Percentiles rank a stretch among this genome's conserved stretches.
These are phyloP conservation scores for Carex parvula DNA, from an alignment of 176 grass and related monocot species.

Conservation along the genomic window DNA sequence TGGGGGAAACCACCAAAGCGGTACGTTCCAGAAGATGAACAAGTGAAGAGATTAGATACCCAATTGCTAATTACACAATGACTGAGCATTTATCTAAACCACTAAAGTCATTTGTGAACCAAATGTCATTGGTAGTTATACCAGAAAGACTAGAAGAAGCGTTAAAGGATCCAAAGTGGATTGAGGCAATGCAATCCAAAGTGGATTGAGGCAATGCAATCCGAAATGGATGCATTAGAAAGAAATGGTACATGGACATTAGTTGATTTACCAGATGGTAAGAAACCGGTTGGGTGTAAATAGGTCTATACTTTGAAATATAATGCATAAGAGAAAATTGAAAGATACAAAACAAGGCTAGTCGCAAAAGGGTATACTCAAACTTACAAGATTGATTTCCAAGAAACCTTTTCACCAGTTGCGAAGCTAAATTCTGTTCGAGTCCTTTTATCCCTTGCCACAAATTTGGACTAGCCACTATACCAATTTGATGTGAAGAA, in stretches of 20 bases:
- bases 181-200: not conserved
- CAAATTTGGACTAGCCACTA: too few species aligned
- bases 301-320: not conserved
- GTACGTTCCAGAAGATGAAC: not conserved
- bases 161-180: not conserved
- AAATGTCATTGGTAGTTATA: not conserved
- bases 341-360: not conserved
- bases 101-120: not conserved
- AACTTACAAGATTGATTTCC: too few species aligned
- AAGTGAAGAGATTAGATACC: not conserved
- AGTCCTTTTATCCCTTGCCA: too few species aligned
- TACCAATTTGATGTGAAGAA: too few species aligned
- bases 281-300: not conserved
- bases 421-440: too few species aligned
- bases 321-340: not conserved
- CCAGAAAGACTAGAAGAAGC: not conserved
- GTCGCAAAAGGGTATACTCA: not conserved
- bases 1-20: not conserved
- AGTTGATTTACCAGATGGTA: not conserved
- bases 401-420: too few species aligned
- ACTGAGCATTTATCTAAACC: not conserved
- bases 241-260: not conserved
- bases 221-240: not conserved
- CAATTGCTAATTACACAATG: not conserved
- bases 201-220: too few species aligned